Conservation (phyloP, 257 asterid genomes). For the Solanum neorickii region DNA sequence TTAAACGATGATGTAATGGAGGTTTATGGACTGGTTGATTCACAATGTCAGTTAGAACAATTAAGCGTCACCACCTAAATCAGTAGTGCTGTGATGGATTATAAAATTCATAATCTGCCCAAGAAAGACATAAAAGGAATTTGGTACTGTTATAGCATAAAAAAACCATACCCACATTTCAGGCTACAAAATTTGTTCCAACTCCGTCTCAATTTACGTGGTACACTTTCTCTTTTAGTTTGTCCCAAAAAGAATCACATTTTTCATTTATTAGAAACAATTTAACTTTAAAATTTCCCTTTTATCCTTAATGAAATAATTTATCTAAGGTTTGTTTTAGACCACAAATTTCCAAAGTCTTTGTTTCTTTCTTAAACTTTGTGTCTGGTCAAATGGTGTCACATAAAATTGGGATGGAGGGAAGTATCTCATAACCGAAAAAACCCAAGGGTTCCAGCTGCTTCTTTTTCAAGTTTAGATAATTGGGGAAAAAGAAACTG, state of each 20-base stretch:
- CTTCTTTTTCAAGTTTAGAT: background rate
- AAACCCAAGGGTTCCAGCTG: background rate
- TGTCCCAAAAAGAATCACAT: background rate
- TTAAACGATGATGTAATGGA: background rate
- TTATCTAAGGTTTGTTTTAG: background rate
- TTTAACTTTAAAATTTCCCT: background rate
- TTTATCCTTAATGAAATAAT: background rate
- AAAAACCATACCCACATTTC: background rate
- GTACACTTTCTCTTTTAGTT: background rate
- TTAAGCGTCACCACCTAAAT: background rate
- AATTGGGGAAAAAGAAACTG: background rate
- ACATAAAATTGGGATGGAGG: background rate
- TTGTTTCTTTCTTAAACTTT: background rate
- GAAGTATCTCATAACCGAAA: background rate
- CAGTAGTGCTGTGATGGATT: background rate
- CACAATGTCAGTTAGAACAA: background rate
- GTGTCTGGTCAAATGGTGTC: background rate
- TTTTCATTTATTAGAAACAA: background rate
- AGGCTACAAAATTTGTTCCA: background rate
- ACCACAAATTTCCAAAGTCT: background rate
- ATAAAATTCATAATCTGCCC: background rate
- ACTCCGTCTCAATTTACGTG: background rate
- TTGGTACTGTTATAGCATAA: background rate
- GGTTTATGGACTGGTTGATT: background rate
- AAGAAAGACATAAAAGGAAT: background rate